Base-by-base conservation (phyloP, 23 red algal species). In the Gracilaria vermiculophylla region DNA sequence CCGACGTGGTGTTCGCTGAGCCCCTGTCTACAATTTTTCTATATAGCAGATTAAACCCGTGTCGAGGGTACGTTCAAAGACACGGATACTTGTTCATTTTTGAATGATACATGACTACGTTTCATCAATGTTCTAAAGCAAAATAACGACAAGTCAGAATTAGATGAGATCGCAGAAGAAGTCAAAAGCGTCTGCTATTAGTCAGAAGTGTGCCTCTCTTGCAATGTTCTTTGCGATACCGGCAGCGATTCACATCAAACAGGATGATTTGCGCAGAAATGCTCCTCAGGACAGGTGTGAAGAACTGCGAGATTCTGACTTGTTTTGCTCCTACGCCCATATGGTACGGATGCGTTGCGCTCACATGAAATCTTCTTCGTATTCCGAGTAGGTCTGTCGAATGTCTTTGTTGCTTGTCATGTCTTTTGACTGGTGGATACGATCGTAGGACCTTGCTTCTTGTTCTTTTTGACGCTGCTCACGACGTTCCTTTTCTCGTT, bases 321-420 rank as follows among this genome's bases (percentile, higher is more conserved):
- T 60, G 2, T 1, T 60, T 1, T 60, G 55, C 24, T 1, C 23
- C 21, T 27, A 7, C 21, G 5, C 20, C 4, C 36, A 13, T n/a
- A 51, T 32, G 62, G 28, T n/a, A 23, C 4, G 4, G 4, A 58
- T 42, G 5, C 33, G 5, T 31, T 3, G 29, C 40, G 32, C 20
- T 89, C 60, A 91, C 87, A 91, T 91, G 60, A 91, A 91, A 55
- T 91, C 76, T 35, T 91, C 87, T 48, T 91, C 87, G 64, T 69
- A 81, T 15, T 62, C 73, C 32, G 58, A 81, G 23, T 70, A 61
- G 44, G 78, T 58, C 27, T 69, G 57, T 14, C 56, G 40, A 34
- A 81, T 61, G 36, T 91, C 87, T 49, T 81, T 80, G 76, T 91
- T 91, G 75, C 87, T 91, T 3, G 87, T 80, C 87, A 91, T 91